phyloP scores from a whole-genome alignment of 2,329 filamentous ascomycete genomes.

The Trichoderma atrobrunneum region DNA sequence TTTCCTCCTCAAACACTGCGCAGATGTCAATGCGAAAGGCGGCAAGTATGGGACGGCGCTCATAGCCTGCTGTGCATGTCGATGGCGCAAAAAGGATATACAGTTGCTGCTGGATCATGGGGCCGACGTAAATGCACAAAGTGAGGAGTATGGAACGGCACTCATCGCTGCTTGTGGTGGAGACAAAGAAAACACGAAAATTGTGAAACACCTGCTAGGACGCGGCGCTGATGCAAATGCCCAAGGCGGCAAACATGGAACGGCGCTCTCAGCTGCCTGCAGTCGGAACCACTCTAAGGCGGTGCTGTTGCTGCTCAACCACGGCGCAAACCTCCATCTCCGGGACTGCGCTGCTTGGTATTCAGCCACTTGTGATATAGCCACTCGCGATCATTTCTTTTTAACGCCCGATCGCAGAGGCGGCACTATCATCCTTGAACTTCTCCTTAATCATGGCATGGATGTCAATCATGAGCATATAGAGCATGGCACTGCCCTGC shows the following conservation, averaged over 20 bases:
- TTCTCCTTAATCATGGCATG: not conserved
- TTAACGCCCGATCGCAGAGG: too few species aligned
- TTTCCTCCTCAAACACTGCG: not conserved
- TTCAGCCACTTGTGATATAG: not conserved
- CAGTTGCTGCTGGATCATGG: not conserved
- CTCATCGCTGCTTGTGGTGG: not conserved
- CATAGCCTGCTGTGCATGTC: not conserved
- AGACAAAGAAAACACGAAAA: too few species aligned
- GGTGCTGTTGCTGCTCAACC: not conserved
- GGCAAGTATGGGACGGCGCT: not conserved
- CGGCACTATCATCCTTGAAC: not conserved
- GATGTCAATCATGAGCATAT: not conserved
- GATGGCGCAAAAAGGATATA: fast-evolving
- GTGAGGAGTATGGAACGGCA: not conserved
- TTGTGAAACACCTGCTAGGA: too few species aligned
- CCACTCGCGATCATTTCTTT: too few species aligned
- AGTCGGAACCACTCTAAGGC: not conserved
- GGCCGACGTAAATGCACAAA: not conserved
- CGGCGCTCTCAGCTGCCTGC: not conserved
- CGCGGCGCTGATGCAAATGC: not conserved
- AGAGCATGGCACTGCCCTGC: not conserved
- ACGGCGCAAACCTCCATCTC: not conserved
- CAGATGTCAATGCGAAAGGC: not conserved
- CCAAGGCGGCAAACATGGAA: not conserved
- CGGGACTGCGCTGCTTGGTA: not conserved